Conservation (phyloP, 805 yeast species). For the Pichia manshurica region DNA sequence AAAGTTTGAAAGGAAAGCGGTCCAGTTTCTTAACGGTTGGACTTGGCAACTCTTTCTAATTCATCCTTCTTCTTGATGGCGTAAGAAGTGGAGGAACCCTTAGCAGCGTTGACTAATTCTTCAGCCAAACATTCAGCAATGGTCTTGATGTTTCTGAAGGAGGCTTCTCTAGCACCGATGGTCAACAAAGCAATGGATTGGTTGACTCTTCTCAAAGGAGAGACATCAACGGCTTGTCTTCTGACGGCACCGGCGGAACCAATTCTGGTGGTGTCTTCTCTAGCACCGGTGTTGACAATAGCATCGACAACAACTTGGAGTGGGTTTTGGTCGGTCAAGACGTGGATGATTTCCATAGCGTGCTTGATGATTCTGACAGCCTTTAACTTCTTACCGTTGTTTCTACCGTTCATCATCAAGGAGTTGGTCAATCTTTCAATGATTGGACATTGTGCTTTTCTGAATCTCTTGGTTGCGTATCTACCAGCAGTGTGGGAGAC, state of each 20-base stretch:
- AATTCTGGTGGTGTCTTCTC: slow-evolving; percentile 99
- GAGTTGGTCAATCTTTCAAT: slow-evolving; percentile 99
- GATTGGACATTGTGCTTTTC: slow-evolving; percentile 99
- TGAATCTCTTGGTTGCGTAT: slow-evolving; percentile 98
- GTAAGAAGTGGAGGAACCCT: slow-evolving; percentile 99
- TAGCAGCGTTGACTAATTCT: slow-evolving; percentile 99
- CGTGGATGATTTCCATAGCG: slow-evolving; percentile 96
- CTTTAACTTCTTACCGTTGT: slow-evolving; percentile 99
- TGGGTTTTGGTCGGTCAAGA: slow-evolving; percentile 98
- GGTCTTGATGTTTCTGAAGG: slow-evolving; percentile 99
- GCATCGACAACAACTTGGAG: slow-evolving; percentile 99
- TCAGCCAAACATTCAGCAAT: slow-evolving; percentile 99
- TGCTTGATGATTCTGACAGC: slow-evolving; percentile 99
- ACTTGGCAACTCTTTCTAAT: slow-evolving; percentile 99
- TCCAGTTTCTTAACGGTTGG: slow-evolving; percentile 82
- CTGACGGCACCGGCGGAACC: slow-evolving; percentile 99
- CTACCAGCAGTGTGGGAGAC: slow-evolving; percentile 99
- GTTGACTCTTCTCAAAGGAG: slow-evolving; percentile 99
- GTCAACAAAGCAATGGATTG: slow-evolving; percentile 97
- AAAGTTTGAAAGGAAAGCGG: neutral
- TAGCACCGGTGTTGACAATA: slow-evolving; percentile 99
- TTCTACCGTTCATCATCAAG: slow-evolving; percentile 99
- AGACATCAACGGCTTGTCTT: slow-evolving; percentile 99
- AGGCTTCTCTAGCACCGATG: slow-evolving; percentile 99
- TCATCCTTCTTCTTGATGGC: slow-evolving; percentile 99